These are phyloP conservation scores for Colletotrichum viniferum DNA, from an alignment of 2,329 filamentous ascomycete genomes.

Conservation along the genomic window DNA sequence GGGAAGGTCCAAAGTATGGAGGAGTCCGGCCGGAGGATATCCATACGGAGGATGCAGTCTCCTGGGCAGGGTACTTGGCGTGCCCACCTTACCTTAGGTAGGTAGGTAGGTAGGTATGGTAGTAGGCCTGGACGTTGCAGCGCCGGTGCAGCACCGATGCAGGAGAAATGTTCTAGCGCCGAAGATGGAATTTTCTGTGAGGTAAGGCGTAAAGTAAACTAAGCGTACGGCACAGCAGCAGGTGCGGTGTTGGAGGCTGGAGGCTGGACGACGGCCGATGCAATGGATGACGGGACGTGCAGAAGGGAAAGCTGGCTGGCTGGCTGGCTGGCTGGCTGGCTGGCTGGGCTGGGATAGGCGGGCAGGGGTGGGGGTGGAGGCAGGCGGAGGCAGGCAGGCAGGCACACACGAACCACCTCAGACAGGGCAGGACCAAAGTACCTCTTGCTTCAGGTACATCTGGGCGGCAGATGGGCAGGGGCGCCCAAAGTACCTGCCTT, in stretches of 20 bases:
- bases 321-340: too few species aligned
- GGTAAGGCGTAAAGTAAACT: neutral
- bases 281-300: too few species aligned
- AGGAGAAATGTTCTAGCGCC: constrained; percentile 17
- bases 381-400: too few species aligned
- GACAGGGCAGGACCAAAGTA: neutral
- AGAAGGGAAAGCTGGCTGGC: too few species aligned
- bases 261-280: too few species aligned
- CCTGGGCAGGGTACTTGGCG: too few species aligned
- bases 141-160: neutral
- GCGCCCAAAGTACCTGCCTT: neutral
- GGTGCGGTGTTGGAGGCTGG: neutral
- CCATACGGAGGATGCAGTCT: too few species aligned
- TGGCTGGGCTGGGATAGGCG: neutral
- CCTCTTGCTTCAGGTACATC: neutral
- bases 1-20: too few species aligned
- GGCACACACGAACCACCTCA: neutral
- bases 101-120: neutral
- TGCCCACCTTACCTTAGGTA: too few species aligned
- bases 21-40: too few species aligned
- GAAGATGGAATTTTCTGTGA: constrained; percentile 13
- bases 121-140: neutral
- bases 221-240: neutral
- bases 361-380: neutral
- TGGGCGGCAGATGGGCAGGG: neutral